Evolutionary conservation across 331 rosid genomes (phyloP).

Genomic region (Prunus yedoensis): DNA sequence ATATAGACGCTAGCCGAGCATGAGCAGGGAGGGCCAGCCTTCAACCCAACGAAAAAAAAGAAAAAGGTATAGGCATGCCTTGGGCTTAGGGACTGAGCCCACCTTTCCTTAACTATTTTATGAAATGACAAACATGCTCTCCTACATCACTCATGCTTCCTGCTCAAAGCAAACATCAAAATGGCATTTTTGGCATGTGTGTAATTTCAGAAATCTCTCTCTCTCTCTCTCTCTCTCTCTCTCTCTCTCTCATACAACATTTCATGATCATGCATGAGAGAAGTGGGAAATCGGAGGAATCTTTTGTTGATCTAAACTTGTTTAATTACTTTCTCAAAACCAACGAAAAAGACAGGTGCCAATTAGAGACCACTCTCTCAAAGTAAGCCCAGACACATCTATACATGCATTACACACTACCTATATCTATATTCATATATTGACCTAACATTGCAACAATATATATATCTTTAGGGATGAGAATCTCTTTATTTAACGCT

Average conservation of each 20-base stretch:
- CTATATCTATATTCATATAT: neutral
- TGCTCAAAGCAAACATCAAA: neutral
- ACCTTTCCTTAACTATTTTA: constrained; percentile 9
- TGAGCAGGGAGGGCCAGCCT: neutral
- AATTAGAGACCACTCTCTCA: constrained; percentile 35
- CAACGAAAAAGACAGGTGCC: constrained; percentile 34
- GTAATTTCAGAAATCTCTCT: neutral
- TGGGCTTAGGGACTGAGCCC: constrained; percentile 15
- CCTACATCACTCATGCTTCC: neutral
- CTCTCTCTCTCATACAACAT: too few species aligned
- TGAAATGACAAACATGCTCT: constrained; percentile 29
- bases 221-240: constrained; percentile 12
- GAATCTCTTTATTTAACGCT: constrained; percentile 9
- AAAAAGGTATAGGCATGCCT: neutral
- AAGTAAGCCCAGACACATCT: constrained; percentile 15
- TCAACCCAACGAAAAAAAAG: neutral
- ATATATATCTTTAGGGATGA: neutral
- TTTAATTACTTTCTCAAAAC: constrained; percentile 29
- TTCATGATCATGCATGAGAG: neutral
- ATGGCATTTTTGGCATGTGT: too few species aligned
- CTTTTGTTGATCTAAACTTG: constrained; percentile 10
- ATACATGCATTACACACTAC: neutral
- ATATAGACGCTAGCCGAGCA: neutral
- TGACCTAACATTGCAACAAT: constrained; percentile 8
- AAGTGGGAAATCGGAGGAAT: constrained; percentile 57